Evolutionary conservation across 495 filamentous ascomycete species (phyloP).

Genomic region (Lophium mytilinum): DNA sequence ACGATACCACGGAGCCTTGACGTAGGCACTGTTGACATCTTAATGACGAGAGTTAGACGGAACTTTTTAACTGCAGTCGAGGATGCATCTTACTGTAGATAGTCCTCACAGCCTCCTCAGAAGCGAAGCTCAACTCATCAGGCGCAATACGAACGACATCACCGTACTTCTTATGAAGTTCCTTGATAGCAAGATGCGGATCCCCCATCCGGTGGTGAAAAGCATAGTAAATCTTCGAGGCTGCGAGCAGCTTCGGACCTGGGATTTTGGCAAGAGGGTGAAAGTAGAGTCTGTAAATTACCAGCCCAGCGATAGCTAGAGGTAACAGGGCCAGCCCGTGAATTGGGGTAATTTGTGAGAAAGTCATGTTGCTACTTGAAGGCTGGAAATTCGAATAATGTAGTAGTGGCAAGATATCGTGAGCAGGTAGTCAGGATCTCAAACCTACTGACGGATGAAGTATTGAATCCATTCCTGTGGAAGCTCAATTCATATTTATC

Average conservation of each 20-base stretch:
- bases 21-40: neutral
- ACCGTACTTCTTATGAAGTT: neutral
- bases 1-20: neutral
- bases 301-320: too few relatives aligned
- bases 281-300: slow-evolving; percentile 47
- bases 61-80: neutral
- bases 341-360: too few relatives aligned
- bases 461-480: too few relatives aligned
- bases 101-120: neutral
- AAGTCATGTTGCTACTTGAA: too few relatives aligned
- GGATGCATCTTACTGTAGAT: neutral
- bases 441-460: too few relatives aligned
- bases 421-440: too few relatives aligned
- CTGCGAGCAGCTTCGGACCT: slow-evolving; percentile 19
- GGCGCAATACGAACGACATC: neutral
- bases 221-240: neutral
- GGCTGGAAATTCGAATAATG: too few relatives aligned
- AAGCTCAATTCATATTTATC: too few relatives aligned
- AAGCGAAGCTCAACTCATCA: neutral
- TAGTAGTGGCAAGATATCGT: too few relatives aligned
- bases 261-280: slow-evolving; percentile 44
- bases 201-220: neutral
- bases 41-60: neutral
- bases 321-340: too few relatives aligned
- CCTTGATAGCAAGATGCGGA: neutral